Evolutionary conservation across 371 early-diverging fungal species (phyloP).

Genomic region (Mortierella sp.): DNA sequence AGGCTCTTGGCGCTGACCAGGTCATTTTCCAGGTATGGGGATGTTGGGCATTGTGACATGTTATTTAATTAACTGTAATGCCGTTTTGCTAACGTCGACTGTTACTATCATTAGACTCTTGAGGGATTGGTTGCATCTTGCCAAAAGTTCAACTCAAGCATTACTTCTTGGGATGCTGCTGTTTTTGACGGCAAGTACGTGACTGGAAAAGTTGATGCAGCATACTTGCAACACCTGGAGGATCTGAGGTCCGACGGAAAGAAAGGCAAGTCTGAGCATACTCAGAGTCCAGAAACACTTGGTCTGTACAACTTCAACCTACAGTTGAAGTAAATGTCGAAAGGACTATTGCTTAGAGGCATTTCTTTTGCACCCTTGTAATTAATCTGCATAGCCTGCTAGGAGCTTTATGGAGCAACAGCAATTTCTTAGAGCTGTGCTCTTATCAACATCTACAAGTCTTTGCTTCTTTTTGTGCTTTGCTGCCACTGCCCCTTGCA

Average conservation of each 20-base stretch:
- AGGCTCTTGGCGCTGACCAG: constrained; percentile 90
- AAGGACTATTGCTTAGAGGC: neutral
- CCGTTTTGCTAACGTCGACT: neutral
- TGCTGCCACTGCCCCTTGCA: constrained; percentile 3
- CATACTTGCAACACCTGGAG: constrained; percentile 88
- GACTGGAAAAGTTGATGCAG: constrained; percentile 85
- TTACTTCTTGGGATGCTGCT: constrained; percentile 90
- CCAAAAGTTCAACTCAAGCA: constrained; percentile 83
- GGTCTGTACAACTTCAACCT: constrained; percentile 70
- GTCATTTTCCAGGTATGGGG: constrained; percentile 89
- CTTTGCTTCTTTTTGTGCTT: neutral
- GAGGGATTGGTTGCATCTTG: constrained; percentile 86
- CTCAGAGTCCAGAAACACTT: constrained; percentile 70
- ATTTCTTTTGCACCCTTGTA: neutral
- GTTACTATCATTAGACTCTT: constrained; percentile 60
- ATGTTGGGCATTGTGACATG: neutral
- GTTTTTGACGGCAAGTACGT: constrained; percentile 96
- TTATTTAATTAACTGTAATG: neutral
- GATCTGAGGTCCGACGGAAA: constrained; percentile 64
- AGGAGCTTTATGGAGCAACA: neutral
- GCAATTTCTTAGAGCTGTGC: neutral
- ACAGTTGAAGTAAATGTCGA: constrained; percentile 41
- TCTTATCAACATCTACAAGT: neutral
- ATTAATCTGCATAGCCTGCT: neutral
- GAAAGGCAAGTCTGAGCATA: constrained; percentile 56